A percentile compares a stretch with the other conserved stretches of the same genome.
phyloP scores from a whole-genome alignment of 192 early-diverging fungal genomes.

The Chytriomyces sp. region DNA sequence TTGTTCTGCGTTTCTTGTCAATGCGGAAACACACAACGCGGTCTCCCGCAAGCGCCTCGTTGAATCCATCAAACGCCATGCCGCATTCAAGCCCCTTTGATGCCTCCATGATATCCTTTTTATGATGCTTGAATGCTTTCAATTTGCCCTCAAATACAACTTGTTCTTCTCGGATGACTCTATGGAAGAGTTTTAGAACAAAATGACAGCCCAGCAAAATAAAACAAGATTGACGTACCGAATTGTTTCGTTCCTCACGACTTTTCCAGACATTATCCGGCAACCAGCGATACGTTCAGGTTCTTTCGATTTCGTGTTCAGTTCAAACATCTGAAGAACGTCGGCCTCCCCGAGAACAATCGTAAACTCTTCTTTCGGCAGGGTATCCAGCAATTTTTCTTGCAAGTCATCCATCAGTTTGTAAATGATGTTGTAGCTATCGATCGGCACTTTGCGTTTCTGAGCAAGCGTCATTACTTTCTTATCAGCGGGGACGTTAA shows the following conservation, averaged over 20 bases:
- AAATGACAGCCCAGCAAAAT: constrained; percentile 2
- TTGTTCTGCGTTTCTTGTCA: constrained; percentile 20
- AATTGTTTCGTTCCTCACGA: constrained; percentile 58
- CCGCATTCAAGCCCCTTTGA: constrained; percentile 97
- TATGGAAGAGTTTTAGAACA: not conserved
- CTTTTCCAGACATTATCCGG: constrained; percentile 75
- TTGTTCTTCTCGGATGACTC: constrained; percentile 12
- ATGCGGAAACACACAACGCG: constrained; percentile 20
- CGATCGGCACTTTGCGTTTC: constrained; percentile 65
- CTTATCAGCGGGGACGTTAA: constrained; percentile 88
- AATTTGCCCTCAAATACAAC: constrained; percentile 51
- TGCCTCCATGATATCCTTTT: constrained; percentile 87
- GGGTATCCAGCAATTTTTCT: constrained; percentile 68
- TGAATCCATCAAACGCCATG: constrained; percentile 85
- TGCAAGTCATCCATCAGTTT: constrained; percentile 91
- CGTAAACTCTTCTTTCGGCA: constrained; percentile 78
- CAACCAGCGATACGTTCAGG: constrained; percentile 83
- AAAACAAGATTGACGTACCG: constrained; percentile 64
- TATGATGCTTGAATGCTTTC: constrained; percentile 82
- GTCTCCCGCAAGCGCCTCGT: constrained; percentile 82
- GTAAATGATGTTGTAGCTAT: constrained; percentile 86
- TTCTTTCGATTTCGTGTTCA: constrained; percentile 77
- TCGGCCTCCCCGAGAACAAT: constrained; percentile 89
- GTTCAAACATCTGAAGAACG: constrained; percentile 81
- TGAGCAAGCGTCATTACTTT: constrained; percentile 64